Percentiles rank a stretch among this genome's conserved stretches.
Evolutionary conservation across 2,329 filamentous ascomycete species (phyloP).

Genomic region (Colletotrichum cordylinicola): DNA sequence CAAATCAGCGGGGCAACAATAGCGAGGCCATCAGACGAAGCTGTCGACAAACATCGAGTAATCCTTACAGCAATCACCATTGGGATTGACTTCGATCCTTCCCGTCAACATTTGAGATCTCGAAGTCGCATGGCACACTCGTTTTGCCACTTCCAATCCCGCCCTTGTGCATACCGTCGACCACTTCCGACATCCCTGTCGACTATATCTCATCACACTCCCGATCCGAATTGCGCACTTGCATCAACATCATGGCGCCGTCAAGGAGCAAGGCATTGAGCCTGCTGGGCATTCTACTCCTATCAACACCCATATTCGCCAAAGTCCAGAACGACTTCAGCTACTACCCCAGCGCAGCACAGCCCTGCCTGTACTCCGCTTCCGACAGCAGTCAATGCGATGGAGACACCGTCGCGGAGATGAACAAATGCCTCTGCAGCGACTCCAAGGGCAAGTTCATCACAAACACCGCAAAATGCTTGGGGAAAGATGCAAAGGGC

Average conservation of each 20-base stretch:
- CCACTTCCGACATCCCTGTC: background rate
- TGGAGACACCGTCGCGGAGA: constrained; percentile 38
- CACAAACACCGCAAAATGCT: constrained; percentile 49
- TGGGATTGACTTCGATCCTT: background rate
- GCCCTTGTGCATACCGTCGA: background rate
- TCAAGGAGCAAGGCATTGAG: background rate
- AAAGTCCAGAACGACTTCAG: constrained; percentile 45
- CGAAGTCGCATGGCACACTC: background rate
- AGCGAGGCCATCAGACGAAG: accelerated
- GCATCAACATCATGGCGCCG: constrained; percentile 5
- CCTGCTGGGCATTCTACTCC: constrained; percentile 30
- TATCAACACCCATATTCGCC: constrained; percentile 23
- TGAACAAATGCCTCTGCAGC: constrained; percentile 57
- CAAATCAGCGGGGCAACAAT: background rate
- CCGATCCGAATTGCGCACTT: background rate
- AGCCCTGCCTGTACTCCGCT: constrained; percentile 48
- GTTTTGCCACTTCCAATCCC: background rate
- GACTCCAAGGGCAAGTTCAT: constrained; percentile 54
- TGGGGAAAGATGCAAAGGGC: constrained; percentile 39
- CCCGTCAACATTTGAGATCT: background rate
- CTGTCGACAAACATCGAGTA: background rate
- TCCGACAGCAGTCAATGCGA: constrained; percentile 46
- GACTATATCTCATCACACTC: background rate
- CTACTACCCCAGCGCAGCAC: constrained; percentile 45
- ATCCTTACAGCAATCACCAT: accelerated